Evolutionary conservation across 768 basidiomycete species (phyloP), one percentile per base, ranked within the genome.

Genomic region (Termitomyces heimii): DNA sequence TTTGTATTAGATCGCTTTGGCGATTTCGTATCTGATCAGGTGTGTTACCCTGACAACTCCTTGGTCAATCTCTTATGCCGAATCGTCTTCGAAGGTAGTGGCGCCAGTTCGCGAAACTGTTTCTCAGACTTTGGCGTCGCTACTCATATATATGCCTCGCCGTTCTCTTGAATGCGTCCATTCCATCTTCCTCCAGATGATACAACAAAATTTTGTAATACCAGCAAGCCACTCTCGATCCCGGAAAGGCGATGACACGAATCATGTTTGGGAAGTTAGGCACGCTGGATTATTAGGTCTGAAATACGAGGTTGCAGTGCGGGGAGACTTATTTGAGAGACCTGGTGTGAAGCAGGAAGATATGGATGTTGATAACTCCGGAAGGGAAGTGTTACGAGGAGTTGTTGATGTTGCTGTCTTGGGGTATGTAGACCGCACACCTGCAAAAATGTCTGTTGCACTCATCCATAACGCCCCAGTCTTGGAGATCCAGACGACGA

Each of bases 211-310:
- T 58, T 91, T 91, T 68, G 71, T 76, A 1, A 69, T 82, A 37
- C 74, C 77, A 20, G 58, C 72, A 22, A 72, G 68, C 49, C 59
- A 66, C 35, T 62, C 65, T 13, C 73, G 74, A 56, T 49, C 65
- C 0, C 62, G 66, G 51, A 59, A 60, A 31, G 74, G 75, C 26
- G 56, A 70, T 61, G 75, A 82, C 58, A 69, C 75, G 63, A 74
- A 72, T 54, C 92, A 95, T 70, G 82, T 94, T 7, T 99, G 97
- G 97, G 93, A 98, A 71, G 89, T 99, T 50, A 82, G 96, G 54
- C 97, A 99, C 75, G 95, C 97, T n/a, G 97, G 97, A 29, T 74
- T 99, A 58, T 80, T 98, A 9, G 97, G 97, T 1, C 85, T 99
- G 70, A 98, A 98, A 76, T 98, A 98, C 69, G 92, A 98, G 70